Evolutionary conservation across 2,329 filamentous ascomycete species (phyloP).

Genomic region (Fusarium setosum): DNA sequence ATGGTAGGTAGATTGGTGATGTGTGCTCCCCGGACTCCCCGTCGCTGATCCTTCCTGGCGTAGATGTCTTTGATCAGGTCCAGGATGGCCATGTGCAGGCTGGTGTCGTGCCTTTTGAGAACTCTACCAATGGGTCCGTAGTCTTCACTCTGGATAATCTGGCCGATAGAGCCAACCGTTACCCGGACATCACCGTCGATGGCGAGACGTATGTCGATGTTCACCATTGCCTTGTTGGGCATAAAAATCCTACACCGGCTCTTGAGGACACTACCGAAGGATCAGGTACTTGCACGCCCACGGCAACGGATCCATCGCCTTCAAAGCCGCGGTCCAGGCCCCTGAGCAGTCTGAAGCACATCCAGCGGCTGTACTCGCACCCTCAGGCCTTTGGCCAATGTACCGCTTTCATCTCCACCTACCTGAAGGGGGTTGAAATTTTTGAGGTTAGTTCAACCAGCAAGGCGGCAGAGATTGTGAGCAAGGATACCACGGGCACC

Average conservation of each 20-base stretch:
- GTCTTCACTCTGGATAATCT: constrained; percentile 91
- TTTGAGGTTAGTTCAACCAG: constrained; percentile 89
- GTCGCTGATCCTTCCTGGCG: constrained; percentile 16
- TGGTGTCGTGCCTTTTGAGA: constrained; percentile 94
- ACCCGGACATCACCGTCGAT: constrained; percentile 78
- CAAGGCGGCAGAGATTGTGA: constrained; percentile 82
- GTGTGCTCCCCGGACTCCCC: background rate
- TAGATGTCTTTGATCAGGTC: constrained; percentile 84
- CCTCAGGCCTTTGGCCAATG: constrained; percentile 97
- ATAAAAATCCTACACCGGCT: constrained; percentile 41
- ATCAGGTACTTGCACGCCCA: constrained; percentile 63
- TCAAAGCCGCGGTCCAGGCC: constrained; percentile 60
- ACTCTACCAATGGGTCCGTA: constrained; percentile 94
- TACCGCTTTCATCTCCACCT: constrained; percentile 74
- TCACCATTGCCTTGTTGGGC: constrained; percentile 85
- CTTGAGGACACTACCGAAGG: constrained; percentile 46
- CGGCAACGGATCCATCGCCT: constrained; percentile 56
- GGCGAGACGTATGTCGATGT: constrained; percentile 89
- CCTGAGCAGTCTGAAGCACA: constrained; percentile 64
- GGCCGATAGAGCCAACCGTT: constrained; percentile 75
- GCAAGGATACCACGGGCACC: constrained; percentile 65
- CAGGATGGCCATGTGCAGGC: constrained; percentile 72
- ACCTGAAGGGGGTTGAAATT: constrained; percentile 80
- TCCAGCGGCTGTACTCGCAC: constrained; percentile 88
- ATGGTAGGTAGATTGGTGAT: constrained; percentile 48